Percentiles rank a stretch among this genome's conserved stretches.
Evolutionary conservation across 306 rosid genomes (phyloP).

Genomic region (Rubus idaeus): DNA sequence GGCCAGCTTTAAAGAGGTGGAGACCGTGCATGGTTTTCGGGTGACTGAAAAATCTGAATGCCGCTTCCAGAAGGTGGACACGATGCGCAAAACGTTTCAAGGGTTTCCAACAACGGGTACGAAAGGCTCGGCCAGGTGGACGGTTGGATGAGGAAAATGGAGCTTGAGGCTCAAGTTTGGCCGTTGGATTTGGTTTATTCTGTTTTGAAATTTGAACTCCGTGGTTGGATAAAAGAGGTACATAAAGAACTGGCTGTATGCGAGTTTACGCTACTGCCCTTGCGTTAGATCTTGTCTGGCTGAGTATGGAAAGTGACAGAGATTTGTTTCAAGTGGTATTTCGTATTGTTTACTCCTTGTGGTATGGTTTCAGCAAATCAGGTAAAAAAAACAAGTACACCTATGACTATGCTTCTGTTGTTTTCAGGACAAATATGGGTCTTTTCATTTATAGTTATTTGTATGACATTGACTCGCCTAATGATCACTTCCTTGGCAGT

Average conservation of each 20-base stretch:
- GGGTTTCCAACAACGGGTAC: constrained; percentile 25
- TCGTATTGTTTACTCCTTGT: neutral
- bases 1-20: constrained; percentile 22
- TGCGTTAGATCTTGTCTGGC: neutral
- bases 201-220: constrained; percentile 4
- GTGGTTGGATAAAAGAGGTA: constrained; percentile 1
- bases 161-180: neutral
- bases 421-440: constrained; percentile 4
- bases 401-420: neutral
- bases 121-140: constrained; percentile 33
- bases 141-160: constrained; percentile 18
- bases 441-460: too few relatives aligned
- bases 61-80: constrained; percentile 31
- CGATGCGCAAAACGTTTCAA: constrained; percentile 17
- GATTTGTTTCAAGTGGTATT: neutral
- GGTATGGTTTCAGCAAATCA: neutral
- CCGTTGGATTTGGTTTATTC: neutral
- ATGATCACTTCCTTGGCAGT: too few relatives aligned
- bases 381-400: neutral
- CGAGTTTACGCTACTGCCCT: neutral
- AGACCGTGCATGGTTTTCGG: constrained; percentile 37
- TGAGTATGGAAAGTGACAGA: neutral
- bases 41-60: neutral
- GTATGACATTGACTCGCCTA: too few relatives aligned
- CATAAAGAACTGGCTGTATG: neutral